Conservation (phyloP, 768 basidiomycete species). For the Boletus bicolor region DNA sequence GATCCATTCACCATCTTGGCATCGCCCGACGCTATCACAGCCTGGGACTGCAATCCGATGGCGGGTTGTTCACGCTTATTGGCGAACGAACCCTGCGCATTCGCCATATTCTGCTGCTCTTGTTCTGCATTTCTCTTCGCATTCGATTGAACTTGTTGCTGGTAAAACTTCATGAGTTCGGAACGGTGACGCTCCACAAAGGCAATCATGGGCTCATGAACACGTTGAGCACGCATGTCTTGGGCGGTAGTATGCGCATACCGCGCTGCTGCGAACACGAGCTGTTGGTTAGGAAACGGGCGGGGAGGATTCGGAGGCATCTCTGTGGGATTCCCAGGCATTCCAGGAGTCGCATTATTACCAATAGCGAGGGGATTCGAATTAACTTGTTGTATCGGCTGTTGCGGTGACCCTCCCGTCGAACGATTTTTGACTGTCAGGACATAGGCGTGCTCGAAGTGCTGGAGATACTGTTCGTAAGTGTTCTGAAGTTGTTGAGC, state of each 20-base stretch:
- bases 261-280: constrained; percentile 44
- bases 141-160: constrained; percentile 21
- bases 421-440: constrained; percentile 33
- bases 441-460: constrained; percentile 57
- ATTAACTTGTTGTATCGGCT: constrained; percentile 13
- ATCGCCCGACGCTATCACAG: constrained; percentile 15
- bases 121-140: constrained; percentile 24
- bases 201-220: constrained; percentile 49
- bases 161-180: constrained; percentile 25
- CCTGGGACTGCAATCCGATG: constrained; percentile 10
- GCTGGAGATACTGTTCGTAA: constrained; percentile 55
- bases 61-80: constrained; percentile 22
- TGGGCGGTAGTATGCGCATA: constrained; percentile 44
- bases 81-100: constrained; percentile 15
- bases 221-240: constrained; percentile 51
- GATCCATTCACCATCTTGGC: constrained; percentile 15
- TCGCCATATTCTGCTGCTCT: constrained; percentile 21
- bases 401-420: constrained; percentile 8
- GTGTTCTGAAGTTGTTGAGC: constrained; percentile 58
- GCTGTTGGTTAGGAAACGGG: constrained; percentile 21
- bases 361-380: constrained; percentile 4
- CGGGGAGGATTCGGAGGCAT: constrained; percentile 16
- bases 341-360: constrained; percentile 8
- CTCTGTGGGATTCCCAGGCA: constrained; percentile 21
- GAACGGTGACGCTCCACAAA: constrained; percentile 56